Base-by-base conservation (phyloP, 306 rosid genomes). In the Herpetospermum pedunculosum region DNA sequence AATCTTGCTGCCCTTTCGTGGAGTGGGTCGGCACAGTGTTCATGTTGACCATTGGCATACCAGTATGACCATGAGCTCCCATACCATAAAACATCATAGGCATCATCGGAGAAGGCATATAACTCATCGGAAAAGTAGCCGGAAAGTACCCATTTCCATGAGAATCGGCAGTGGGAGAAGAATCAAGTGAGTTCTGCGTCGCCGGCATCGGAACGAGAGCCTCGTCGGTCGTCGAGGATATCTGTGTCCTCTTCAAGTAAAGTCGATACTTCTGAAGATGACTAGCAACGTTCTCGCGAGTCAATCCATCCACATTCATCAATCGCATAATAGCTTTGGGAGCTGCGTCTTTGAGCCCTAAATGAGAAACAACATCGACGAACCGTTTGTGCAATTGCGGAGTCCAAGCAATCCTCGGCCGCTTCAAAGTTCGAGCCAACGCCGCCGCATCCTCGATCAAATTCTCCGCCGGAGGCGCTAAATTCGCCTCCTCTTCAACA, bases 221-320 rank as follows among this genome's bases (percentile, higher is more conserved):
- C 73, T 86, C 88, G 79, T 92, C 98, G 0, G 96, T 83, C 8
- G 89, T 72, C 21, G 93, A 85, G 12, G 96, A 75, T 23, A 96
- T 92, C 54, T 88, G 96, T 88, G 87, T 89, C 77, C 97, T 79
- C 84, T 88, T 94, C 83, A 94, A 75, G 85, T 89, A 94, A 5
- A 91, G 96, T 0, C 97, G 84, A 76, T 95, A 95, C 88, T 95
- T 95, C 83, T 95, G 96, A 16, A 95, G 81, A 59, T 95, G 99
- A 35, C 97, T 91, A 0, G 99, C 99, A 4, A 95, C 99, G 59
- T 95, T 95, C 79, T 95, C 99, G 0, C 97, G 88, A 4, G 96
- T 95, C 87, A 95, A 76, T 14, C 97, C 99, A 43, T 93, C 98
- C 12, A 93, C 96, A 78, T 93, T 93, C 98, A 91, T 91, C 86